phyloP scores from a whole-genome alignment of 2,329 filamentous ascomycete species.

The Penicillium fuscoglaucum region DNA sequence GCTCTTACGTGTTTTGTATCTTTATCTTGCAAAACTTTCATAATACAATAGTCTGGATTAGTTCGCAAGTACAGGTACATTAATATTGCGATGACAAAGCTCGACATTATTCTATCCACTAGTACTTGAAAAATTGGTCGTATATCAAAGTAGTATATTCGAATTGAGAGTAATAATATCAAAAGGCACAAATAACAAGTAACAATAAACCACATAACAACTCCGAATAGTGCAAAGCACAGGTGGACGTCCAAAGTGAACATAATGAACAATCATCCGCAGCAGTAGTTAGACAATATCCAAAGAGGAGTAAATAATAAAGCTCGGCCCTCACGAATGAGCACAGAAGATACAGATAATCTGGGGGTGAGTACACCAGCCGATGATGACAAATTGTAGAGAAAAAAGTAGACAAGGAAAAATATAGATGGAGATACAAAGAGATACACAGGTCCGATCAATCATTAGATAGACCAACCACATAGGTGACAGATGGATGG shows the following conservation, averaged over 20 bases:
- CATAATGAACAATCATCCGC: background rate
- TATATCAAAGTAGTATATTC: background rate
- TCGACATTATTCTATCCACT: background rate
- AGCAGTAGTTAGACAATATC: background rate
- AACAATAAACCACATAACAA: background rate
- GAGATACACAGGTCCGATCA: slow-evolving; percentile 2
- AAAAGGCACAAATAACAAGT: background rate
- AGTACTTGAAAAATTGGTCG: too few species aligned
- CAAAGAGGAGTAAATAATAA: background rate
- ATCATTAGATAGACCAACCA: slow-evolving; percentile 9
- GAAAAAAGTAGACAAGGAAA: slow-evolving; percentile 6
- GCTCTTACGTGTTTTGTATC: too few species aligned
- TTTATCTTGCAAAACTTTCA: background rate
- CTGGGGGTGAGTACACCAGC: slow-evolving; percentile 10
- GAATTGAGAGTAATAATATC: background rate
- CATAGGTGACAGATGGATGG: background rate
- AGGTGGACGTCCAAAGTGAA: background rate
- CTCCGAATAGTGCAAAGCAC: slow-evolving; percentile 4
- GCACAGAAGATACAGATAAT: slow-evolving; percentile 6
- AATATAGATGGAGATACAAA: background rate
- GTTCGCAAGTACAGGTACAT: too few species aligned
- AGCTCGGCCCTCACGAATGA: background rate
- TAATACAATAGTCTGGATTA: background rate
- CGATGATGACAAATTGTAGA: background rate
- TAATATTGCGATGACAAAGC: fast-evolving